These are phyloP conservation scores for Beauveria sp. DNA, from an alignment of 2,329 filamentous ascomycete species.

Conservation along the genomic window DNA sequence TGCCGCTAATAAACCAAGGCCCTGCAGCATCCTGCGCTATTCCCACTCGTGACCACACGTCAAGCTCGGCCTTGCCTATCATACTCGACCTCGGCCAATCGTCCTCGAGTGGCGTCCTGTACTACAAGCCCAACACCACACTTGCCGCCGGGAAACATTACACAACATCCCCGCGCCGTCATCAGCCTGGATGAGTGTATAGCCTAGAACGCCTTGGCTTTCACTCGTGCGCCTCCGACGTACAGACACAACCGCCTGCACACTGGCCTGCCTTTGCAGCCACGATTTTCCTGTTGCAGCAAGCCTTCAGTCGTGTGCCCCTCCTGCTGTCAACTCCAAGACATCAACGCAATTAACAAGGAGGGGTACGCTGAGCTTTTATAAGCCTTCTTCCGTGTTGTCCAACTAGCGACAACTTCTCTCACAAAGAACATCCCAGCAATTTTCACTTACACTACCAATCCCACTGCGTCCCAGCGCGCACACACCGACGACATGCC, in stretches of 20 bases:
- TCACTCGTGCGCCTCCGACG: not conserved
- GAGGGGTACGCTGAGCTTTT: conserved; percentile 6
- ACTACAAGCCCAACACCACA: not conserved
- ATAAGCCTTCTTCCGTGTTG: not conserved
- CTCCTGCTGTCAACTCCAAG: conserved; percentile 5
- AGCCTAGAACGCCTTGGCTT: not conserved
- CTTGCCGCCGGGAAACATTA: not conserved
- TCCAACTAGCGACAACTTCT: not conserved
- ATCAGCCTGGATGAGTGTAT: not conserved
- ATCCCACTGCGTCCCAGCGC: not conserved
- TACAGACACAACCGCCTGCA: not conserved
- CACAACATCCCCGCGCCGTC: not conserved
- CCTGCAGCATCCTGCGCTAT: not conserved
- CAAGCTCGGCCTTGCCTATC: not conserved
- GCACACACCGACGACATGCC: conserved; percentile 36
- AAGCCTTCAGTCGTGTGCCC: conserved; percentile 3
- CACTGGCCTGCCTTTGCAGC: not conserved
- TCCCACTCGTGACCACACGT: not conserved
- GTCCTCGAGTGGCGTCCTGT: not conserved
- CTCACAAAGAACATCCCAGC: not conserved
- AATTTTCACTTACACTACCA: not conserved
- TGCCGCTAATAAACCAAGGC: not conserved
- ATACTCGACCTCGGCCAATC: not conserved
- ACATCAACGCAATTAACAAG: conserved; percentile 1
- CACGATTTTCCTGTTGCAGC: not conserved